These are phyloP conservation scores for Phytophthora pluvialis DNA, from an alignment of 352 stramenopile species.

Conservation along the genomic window DNA sequence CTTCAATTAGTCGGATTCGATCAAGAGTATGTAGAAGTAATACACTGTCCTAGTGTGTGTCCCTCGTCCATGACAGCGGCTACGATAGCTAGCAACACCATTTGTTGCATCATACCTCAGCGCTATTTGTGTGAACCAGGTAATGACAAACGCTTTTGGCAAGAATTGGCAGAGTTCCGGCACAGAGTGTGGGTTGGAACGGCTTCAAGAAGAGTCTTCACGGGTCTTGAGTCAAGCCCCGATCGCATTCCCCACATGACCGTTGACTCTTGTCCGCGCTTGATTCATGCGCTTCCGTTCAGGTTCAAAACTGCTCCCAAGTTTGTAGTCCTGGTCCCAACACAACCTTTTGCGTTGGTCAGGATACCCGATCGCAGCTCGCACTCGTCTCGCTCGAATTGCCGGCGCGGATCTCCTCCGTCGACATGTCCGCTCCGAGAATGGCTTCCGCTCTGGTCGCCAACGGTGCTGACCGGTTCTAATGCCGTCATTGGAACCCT, in stretches of 20 bases:
- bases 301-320: too few relatives aligned
- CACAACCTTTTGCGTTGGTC: too few relatives aligned
- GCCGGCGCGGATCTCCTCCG: neutral
- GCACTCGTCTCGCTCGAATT: too few relatives aligned
- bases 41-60: conserved; percentile 32
- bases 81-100: neutral
- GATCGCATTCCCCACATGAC: neutral
- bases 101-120: neutral
- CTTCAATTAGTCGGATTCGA: conserved; percentile 35
- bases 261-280: neutral
- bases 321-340: too few relatives aligned
- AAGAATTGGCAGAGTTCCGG: neutral
- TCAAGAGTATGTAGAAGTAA: conserved; percentile 32
- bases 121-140: neutral
- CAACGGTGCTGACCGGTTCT: conserved; percentile 2
- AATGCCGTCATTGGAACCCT: neutral
- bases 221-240: too few relatives aligned
- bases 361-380: too few relatives aligned
- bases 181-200: neutral
- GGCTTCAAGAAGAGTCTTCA: neutral
- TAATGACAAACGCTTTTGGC: neutral
- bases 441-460: neutral
- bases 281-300: neutral
- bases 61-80: conserved; percentile 2
- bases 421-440: conserved; percentile 4